Percentiles rank a stretch among this genome's conserved stretches.
Conservation (phyloP, 306 rosid species). For the Chamaecrista fasciculata region DNA sequence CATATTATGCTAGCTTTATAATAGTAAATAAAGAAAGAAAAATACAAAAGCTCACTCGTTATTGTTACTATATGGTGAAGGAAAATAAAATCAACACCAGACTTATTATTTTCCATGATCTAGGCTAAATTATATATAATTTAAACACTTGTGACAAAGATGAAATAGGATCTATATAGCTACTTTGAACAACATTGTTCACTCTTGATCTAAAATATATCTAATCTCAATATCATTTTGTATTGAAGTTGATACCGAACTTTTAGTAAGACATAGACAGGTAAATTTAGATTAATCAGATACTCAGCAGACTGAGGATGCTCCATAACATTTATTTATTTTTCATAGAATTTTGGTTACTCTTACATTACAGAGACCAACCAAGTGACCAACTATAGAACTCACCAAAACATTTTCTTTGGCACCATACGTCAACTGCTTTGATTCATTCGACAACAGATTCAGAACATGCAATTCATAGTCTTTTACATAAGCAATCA, state of each 20-base stretch:
- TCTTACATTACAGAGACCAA: slow-evolving; percentile 20
- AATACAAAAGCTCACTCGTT: not conserved
- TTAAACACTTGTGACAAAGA: not conserved
- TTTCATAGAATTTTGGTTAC: slow-evolving; percentile 6
- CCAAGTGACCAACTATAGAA: slow-evolving; percentile 15
- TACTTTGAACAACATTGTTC: not conserved
- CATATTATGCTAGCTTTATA: slow-evolving; percentile 2
- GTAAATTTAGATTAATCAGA: slow-evolving; percentile 5
- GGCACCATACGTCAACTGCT: slow-evolving; percentile 78
- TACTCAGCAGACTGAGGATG: not conserved
- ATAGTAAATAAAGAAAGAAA: not conserved
- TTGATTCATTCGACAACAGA: slow-evolving; percentile 59
- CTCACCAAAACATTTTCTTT: slow-evolving; percentile 64
- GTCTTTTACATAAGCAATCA: slow-evolving; percentile 79
- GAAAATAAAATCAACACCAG: slow-evolving; percentile 28
- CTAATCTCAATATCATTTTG: not conserved
- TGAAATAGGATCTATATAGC: slow-evolving; percentile 25
- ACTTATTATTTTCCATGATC: slow-evolving; percentile 20
- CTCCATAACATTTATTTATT: not conserved
- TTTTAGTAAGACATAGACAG: not conserved
- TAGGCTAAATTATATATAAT: slow-evolving; percentile 17
- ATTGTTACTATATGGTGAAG: not conserved
- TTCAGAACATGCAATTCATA: slow-evolving; percentile 75
- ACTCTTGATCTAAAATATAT: slow-evolving; percentile 6
- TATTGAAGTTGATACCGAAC: not conserved